Base-by-base conservation (phyloP, 148 eudicot genomes). In the Polygonum aviculare region DNA sequence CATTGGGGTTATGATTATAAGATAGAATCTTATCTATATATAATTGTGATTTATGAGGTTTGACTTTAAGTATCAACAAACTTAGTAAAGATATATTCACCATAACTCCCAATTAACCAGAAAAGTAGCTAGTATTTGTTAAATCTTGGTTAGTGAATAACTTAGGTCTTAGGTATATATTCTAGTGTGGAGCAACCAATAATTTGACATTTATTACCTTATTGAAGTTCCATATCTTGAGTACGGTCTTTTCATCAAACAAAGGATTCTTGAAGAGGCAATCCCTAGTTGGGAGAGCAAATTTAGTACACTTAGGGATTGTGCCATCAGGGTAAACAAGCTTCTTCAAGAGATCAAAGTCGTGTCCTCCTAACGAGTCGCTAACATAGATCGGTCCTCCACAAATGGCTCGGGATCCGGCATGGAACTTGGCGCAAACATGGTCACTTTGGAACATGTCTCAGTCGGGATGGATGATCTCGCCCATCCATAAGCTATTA, bases 401-500 rank as follows among this genome's bases (percentile, higher is more conserved):
- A 59, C 89, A 87, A 44, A 90, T 90, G 63, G 93, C 93, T 39
- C 91, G 79, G 0, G 93, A 90, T 0, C 84, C 91, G 3, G 93
- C 88, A 49, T 90, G 93, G 59, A 84, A 90, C 21, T 82, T 80
- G 0, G 93, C 93, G 69, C 93, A 86, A 0, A 79, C 71, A 74
- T 87, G 93, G 69, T 86, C 87, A 3, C 84, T 86, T 59, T 87
- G 91, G 71, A 90, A 90, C 93, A 90, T 90, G 78, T 90, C 93
- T 91, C 93, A 90, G 71, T 90, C 93, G 44, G 93, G 93, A 60
- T 90, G 89, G 59, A 90, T 82, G 35, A 90, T 78, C 69, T 87
- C 89, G 2, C 91, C 89, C 93, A 90, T 87, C 93, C 91, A 90
- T 71, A 90, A 47, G 79, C 91, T 89, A 79, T 90, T 90, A 78